A percentile compares a stretch with the other conserved stretches of the same genome.
phyloP scores from a whole-genome alignment of 139 green algal genomes.

The Nannochloris sp. region DNA sequence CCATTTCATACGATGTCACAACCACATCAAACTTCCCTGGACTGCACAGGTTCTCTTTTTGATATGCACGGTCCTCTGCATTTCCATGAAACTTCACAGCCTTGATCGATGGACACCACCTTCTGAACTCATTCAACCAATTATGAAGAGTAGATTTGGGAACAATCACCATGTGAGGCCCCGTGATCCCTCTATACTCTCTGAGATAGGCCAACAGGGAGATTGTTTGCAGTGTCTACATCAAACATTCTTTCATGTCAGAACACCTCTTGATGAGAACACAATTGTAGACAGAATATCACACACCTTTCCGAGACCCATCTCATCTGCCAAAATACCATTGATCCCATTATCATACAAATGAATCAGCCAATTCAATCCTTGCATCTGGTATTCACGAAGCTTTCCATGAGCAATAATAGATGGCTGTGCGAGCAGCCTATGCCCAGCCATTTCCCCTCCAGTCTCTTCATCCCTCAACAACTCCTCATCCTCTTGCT shows the following conservation, averaged over 20 bases:
- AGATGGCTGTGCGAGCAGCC: slow-evolving; percentile 69
- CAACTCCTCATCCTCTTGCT: slow-evolving; percentile 88
- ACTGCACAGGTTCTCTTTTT: slow-evolving; percentile 51
- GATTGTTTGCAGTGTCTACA: slow-evolving; percentile 93
- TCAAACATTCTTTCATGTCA: too few species aligned
- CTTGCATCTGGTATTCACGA: slow-evolving; percentile 97
- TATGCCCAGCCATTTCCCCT: slow-evolving; percentile 48
- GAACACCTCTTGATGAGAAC: too few species aligned
- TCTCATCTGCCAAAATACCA: slow-evolving; percentile 98
- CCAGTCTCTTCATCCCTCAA: slow-evolving; percentile 77
- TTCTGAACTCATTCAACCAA: slow-evolving; percentile 96
- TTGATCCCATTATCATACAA: slow-evolving; percentile 99
- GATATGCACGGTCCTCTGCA: slow-evolving; percentile 65
- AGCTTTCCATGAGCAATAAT: slow-evolving; percentile 85
- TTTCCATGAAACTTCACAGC: slow-evolving; percentile 95
- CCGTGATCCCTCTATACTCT: slow-evolving; percentile 92
- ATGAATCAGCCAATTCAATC: slow-evolving; percentile 99
- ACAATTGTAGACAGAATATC: too few species aligned
- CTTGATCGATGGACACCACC: slow-evolving; percentile 86
- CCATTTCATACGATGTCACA: slow-evolving; percentile 98
- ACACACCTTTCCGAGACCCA: slow-evolving; percentile 85
- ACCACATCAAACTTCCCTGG: slow-evolving; percentile 88
- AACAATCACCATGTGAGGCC: slow-evolving; percentile 95
- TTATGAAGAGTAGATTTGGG: slow-evolving; percentile 98
- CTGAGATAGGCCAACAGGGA: slow-evolving; percentile 90